These are phyloP conservation scores for Cytospora chrysosperma DNA, from an alignment of 2,329 filamentous ascomycete species.

Conservation along the genomic window DNA sequence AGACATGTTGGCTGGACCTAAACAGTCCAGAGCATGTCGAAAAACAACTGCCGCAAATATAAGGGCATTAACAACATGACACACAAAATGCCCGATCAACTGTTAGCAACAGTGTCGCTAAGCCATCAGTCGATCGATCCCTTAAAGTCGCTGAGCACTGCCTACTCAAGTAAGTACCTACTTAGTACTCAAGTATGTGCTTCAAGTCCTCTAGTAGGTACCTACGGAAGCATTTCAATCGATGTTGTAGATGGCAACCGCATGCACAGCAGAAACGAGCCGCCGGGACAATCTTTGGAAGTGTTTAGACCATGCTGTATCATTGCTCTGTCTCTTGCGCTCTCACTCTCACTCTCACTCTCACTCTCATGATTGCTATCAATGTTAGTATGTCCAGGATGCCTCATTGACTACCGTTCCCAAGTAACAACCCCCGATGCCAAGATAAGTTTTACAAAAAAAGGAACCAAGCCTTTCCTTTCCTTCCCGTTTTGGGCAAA, in stretches of 20 bases:
- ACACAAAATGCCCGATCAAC: too few relatives aligned
- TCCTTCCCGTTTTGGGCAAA: conserved; percentile 11
- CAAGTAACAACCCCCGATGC: not conserved
- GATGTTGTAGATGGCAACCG: not conserved
- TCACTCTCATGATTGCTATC: not conserved
- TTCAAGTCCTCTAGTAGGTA: too few relatives aligned
- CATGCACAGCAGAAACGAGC: not conserved
- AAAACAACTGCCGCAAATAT: too few relatives aligned
- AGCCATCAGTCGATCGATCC: too few relatives aligned
- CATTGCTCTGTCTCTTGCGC: conserved; percentile 1
- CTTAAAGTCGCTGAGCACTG: too few relatives aligned
- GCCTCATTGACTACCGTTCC: not conserved
- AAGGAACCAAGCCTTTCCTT: conserved; percentile 5
- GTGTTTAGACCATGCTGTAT: not conserved
- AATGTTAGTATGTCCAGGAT: conserved; percentile 7
- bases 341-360: too few relatives aligned
- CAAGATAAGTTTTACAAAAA: conserved; percentile 6
- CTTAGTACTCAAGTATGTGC: too few relatives aligned
- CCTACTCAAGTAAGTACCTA: too few relatives aligned
- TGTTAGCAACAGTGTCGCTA: too few relatives aligned
- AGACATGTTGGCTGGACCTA: too few relatives aligned
- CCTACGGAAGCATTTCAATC: not conserved
- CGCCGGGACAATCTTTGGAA: not conserved
- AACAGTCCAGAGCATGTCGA: too few relatives aligned
- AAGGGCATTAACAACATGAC: too few relatives aligned